Base-by-base conservation (phyloP, 805 yeast genomes). In the Saturnispora halmiae region DNA sequence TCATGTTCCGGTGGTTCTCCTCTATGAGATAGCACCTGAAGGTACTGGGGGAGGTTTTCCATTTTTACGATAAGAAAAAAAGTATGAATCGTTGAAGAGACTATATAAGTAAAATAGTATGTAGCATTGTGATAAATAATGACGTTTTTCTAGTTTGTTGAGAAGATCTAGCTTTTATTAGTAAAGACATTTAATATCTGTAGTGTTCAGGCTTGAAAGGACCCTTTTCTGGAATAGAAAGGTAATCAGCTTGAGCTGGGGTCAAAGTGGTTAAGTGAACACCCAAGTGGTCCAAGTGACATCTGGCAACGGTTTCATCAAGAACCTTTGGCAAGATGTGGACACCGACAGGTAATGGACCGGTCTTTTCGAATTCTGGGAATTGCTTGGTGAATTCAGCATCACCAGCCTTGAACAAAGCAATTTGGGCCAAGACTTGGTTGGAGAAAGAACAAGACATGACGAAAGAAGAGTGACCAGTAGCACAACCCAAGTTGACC, bases 371-470 rank as follows among this genome's bases (percentile, higher is more conserved):
- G 67, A 92, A 90, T 76, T 90, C 97, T 50, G 85, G 81, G 70
- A 68, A 81, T 65, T 79, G 66, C 51, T 73, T 57, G 70, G 83
- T 82, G 85, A 92, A 90, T 50, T 63, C 77, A 46, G 65, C 70
- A 72, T 90, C 87, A 50, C 80, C 61, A 59, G 94, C 79, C 69
- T 87, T 90, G 94, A 74, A 90, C 65, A 88, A 73, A 59, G 96
- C 97, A 61, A 88, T 90, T 75, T 90, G 98, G 58, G 98, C 98
- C 65, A 90, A 77, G 51, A 90, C 97, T 76, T 90, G 98, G 84
- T 90, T 90, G 59, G 96, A 85, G 94, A 90, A 90, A 42, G 97
- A 92, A 74, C 97, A 92, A 50, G 96, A 87, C 98, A 90, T 90
- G 63, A 90, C 98, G 65, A 90, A 90, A 31, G 96, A 86, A 39